Evolutionary conservation across 345 rosid species (phyloP), one percentile per base, ranked within the genome.

Genomic region (Linum lewisii): DNA sequence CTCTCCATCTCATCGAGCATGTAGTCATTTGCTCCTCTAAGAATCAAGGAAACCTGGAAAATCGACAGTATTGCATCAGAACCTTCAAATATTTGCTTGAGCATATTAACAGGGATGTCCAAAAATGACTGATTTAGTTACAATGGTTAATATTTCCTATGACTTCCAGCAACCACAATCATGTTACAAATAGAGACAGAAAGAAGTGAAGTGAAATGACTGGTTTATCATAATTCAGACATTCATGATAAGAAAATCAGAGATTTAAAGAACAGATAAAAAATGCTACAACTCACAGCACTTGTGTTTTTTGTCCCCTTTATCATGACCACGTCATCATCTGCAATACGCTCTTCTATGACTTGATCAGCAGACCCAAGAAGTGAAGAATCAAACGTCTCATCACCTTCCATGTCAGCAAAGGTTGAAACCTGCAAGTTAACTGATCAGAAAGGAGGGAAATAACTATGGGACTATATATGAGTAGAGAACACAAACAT

Each of bases 1-100:
- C 96, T 87, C 69, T 90, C 99, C 97, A 93, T 90, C 79, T 94
- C 97, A 62, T 94, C 99, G 59, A 90, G 95, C 97, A 94, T 94
- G 75, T 79, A 90, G 72, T 90, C 97, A 66, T 94, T 94, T 51
- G 97, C 99, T 59, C 97, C 97, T 75, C 96, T 80, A 58, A 94
- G 88, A 66, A 94, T 82, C 75, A 94, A 65, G 45, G 99, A 94
- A 42, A 94, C 99, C 99, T 94, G 38, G 20, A 70, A 21, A 15
- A n/a, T 1, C n/a, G n/a, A n/a, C n/a, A n/a, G 25, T 19, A 24
- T 4, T 6, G 20, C 4, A 52, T 19, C 56, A 52, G 25, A 52
- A 24, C 13, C 24, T 52, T 21, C 24, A 52, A 2, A 52, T 29
- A 0, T 29, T 29, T 8, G 34, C 34, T 29, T 29, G 7, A 29